phyloP scores from a whole-genome alignment of 163 green algal species.

The Prototheca wickerhamii region DNA sequence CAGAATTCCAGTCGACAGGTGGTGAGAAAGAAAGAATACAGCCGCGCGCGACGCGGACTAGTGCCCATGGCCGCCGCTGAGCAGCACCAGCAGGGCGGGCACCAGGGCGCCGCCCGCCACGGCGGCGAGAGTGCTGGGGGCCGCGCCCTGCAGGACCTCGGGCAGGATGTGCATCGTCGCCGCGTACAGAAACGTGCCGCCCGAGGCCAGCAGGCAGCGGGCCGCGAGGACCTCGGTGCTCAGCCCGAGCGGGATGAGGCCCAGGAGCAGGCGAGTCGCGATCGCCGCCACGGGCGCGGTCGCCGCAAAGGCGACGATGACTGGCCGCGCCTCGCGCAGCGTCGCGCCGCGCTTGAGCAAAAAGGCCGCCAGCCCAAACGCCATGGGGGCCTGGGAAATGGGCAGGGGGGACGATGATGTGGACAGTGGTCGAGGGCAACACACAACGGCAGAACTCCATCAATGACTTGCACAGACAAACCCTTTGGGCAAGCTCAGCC shows the following conservation, averaged over 20 bases:
- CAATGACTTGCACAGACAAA: no score
- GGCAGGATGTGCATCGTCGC: constrained; percentile 55
- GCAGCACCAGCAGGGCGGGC: constrained; percentile 9
- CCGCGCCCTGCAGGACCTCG: constrained; percentile 21
- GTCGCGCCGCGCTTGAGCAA: constrained; percentile 29
- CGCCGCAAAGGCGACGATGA: constrained; percentile 36
- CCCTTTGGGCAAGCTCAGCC: neutral
- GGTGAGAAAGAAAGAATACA: neutral
- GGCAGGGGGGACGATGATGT: neutral
- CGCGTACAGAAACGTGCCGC: constrained; percentile 54
- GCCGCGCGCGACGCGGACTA: neutral
- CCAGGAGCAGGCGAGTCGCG: constrained; percentile 30
- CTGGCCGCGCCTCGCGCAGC: constrained; percentile 2
- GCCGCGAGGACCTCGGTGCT: constrained; percentile 19
- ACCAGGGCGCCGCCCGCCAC: constrained; percentile 5
- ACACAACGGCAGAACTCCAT: no score
- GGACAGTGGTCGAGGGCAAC: neutral
- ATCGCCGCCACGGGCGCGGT: constrained; percentile 34
- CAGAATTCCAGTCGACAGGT: neutral
- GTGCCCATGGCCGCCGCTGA: neutral
- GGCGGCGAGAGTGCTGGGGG: constrained; percentile 9
- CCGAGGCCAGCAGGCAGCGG: constrained; percentile 45
- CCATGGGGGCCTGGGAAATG: constrained; percentile 32
- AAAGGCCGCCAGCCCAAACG: constrained; percentile 41
- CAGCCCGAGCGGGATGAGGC: constrained; percentile 9